Percentiles rank a stretch among this genome's conserved stretches.
These are phyloP conservation scores for Chlorella ohadii DNA, from an alignment of 139 green algal species.

Conservation along the genomic window DNA sequence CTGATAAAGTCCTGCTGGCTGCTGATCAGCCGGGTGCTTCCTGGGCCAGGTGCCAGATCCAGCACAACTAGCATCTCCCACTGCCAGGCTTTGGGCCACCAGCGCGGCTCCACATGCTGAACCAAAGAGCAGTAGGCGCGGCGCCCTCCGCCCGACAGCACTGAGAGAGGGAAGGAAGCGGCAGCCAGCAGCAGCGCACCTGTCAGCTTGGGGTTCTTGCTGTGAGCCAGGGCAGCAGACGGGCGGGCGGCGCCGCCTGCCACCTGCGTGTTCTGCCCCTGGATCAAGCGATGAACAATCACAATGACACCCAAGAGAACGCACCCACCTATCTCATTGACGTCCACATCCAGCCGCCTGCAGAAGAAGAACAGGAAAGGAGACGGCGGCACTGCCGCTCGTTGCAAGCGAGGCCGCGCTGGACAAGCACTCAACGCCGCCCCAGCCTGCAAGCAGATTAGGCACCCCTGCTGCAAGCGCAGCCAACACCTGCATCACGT, in stretches of 20 bases:
- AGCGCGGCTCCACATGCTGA: not conserved
- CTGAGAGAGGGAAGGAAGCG: not conserved
- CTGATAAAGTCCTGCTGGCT: not conserved
- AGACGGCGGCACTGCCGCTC: not conserved
- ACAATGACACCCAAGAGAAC: not conserved
- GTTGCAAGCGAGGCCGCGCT: no score
- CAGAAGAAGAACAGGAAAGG: not conserved
- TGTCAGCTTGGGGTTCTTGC: no score
- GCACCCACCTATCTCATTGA: slow-evolving; percentile 27
- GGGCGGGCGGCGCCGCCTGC: no score
- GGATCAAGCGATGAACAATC: no score
- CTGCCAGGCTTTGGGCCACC: not conserved
- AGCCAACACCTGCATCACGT: no score
- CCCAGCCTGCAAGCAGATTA: no score
- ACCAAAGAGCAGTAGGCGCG: not conserved
- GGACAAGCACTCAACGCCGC: no score
- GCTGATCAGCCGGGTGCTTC: not conserved
- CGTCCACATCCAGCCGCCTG: slow-evolving; percentile 9
- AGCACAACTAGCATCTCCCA: not conserved
- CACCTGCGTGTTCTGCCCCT: no score
- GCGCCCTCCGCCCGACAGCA: not conserved
- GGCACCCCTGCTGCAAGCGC: no score
- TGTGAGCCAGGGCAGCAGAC: no score
- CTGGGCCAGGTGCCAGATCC: not conserved
- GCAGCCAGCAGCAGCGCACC: not conserved